These are phyloP conservation scores for Physcia stellaris DNA, from an alignment of 495 filamentous ascomycete genomes.

Conservation along the genomic window DNA sequence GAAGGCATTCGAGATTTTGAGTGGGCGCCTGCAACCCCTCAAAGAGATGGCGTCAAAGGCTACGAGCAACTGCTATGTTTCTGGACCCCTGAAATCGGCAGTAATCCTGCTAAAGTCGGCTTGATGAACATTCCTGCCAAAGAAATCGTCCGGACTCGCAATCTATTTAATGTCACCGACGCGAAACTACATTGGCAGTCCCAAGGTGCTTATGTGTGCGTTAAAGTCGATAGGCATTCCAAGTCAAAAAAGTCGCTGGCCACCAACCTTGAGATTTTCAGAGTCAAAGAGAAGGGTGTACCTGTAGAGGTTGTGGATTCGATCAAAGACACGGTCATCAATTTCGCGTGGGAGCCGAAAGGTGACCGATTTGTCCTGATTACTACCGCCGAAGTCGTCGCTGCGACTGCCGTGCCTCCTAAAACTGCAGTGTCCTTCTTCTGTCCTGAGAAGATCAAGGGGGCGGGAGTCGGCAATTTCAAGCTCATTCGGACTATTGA, in stretches of 20 bases:
- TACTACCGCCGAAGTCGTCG: slow-evolving; percentile 73
- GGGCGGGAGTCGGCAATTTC: slow-evolving; percentile 69
- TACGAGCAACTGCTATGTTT: slow-evolving; percentile 95
- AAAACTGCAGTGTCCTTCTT: slow-evolving; percentile 95
- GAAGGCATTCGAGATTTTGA: slow-evolving; percentile 97
- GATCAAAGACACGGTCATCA: slow-evolving; percentile 95
- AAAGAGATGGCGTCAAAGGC: slow-evolving; percentile 65
- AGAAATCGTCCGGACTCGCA: slow-evolving; percentile 81
- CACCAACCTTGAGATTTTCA: slow-evolving; percentile 97
- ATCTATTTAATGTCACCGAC: slow-evolving; percentile 94
- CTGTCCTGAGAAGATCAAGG: slow-evolving; percentile 85
- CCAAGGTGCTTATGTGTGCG: slow-evolving; percentile 82
- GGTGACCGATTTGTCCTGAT: slow-evolving; percentile 95
- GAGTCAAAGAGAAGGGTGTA: slow-evolving; percentile 88
- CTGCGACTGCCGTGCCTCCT: slow-evolving; percentile 69
- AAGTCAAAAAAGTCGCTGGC: slow-evolving; percentile 97
- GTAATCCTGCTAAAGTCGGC: slow-evolving; percentile 93
- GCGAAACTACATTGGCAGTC: slow-evolving; percentile 97
- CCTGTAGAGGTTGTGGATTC: slow-evolving; percentile 95
- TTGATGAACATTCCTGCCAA: slow-evolving; percentile 94
- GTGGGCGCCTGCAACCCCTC: slow-evolving; percentile 75
- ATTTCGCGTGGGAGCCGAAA: slow-evolving; percentile 98
- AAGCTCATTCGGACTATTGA: slow-evolving; percentile 85
- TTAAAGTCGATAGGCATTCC: slow-evolving; percentile 96
- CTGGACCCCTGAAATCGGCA: slow-evolving; percentile 97